These are phyloP conservation scores for Puccinia hordei DNA, from an alignment of 1,284 basidiomycete species.

Conservation along the genomic window DNA sequence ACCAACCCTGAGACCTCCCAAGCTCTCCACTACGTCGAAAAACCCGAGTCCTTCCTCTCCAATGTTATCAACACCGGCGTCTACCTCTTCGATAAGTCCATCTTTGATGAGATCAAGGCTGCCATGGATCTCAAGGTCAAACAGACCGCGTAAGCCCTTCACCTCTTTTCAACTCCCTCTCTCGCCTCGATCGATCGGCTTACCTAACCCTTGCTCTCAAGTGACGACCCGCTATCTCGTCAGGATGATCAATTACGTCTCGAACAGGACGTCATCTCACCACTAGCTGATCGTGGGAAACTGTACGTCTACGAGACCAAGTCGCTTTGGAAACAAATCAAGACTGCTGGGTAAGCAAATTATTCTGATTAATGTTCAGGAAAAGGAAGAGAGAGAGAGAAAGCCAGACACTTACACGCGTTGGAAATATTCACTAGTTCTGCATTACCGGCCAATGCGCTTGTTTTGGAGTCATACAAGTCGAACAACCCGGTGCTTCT, in stretches of 20 bases:
- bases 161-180: not conserved
- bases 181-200: not conserved
- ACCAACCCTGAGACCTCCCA: conserved; percentile 60
- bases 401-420: too few species aligned
- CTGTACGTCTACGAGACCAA: conserved; percentile 63
- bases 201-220: conserved; percentile 47
- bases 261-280: conserved; percentile 64
- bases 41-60: conserved; percentile 63
- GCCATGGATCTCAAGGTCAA: conserved; percentile 63
- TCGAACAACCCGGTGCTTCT: conserved; percentile 58
- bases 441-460: conserved; percentile 63
- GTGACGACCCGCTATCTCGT: conserved; percentile 61
- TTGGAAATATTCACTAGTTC: conserved; percentile 57
- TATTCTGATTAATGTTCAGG: too few species aligned
- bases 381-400: not conserved
- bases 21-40: conserved; percentile 62
- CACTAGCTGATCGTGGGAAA: conserved; percentile 62
- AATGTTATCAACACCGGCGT: conserved; percentile 62
- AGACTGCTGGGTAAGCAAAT: conserved; percentile 62
- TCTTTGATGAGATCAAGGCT: conserved; percentile 64
- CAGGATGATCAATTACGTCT: conserved; percentile 63
- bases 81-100: conserved; percentile 62
- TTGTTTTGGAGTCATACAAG: conserved; percentile 60
- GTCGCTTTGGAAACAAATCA: conserved; percentile 64
- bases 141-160: conserved; percentile 59